Conservation (phyloP, 106 monocot genomes). For the Dioscorea zingiberensis region DNA sequence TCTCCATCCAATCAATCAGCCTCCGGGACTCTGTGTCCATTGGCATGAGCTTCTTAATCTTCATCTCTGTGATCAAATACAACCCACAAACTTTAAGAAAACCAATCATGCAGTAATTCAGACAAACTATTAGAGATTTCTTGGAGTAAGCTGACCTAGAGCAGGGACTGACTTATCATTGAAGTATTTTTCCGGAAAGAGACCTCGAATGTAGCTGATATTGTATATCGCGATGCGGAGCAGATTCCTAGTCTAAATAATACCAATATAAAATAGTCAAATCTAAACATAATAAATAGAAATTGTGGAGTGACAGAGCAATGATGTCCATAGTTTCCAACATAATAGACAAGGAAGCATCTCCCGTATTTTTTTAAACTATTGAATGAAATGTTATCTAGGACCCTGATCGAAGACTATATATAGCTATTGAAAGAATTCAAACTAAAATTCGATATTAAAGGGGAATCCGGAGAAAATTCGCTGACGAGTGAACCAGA, state of each 20-base stretch:
- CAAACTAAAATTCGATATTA: too few species aligned
- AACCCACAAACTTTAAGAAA: background rate
- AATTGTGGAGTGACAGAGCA: background rate
- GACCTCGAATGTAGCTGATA: constrained; percentile 97
- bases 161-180: constrained; percentile 95
- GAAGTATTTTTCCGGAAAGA: constrained; percentile 97
- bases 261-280: background rate
- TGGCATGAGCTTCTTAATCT: constrained; percentile 99
- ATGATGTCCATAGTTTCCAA: too few species aligned
- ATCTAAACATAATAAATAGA: background rate
- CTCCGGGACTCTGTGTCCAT: constrained; percentile 84
- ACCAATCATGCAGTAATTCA: background rate
- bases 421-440: too few species aligned
- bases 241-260: constrained; percentile 81
- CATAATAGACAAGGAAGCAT: too few species aligned
- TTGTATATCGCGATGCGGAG: constrained; percentile 96
- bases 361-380: background rate
- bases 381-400: background rate
- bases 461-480: background rate
- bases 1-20: constrained; percentile 99
- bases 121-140: background rate
- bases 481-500: background rate
- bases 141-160: constrained; percentile 38
- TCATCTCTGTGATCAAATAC: constrained; percentile 63
- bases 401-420: background rate